Evolutionary conservation across 495 filamentous ascomycete genomes (phyloP).

Genomic region (Bathelium albidoporum): DNA sequence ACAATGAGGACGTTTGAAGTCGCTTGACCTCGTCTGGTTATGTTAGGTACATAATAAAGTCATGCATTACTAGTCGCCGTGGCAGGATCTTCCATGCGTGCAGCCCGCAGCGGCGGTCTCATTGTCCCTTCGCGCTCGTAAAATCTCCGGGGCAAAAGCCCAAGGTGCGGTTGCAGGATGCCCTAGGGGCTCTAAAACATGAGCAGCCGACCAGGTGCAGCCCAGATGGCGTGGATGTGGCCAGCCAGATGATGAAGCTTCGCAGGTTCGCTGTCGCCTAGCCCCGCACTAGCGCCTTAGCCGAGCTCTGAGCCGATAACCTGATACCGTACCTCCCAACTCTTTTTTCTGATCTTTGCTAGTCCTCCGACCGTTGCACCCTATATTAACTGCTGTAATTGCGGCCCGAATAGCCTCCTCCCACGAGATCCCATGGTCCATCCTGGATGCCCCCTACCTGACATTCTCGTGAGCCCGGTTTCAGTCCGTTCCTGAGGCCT

Average conservation of each 20-base stretch:
- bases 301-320: neutral
- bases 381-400: neutral
- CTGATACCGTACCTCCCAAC: neutral
- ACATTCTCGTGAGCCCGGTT: neutral
- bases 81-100: constrained; percentile 2
- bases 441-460: neutral
- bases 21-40: neutral
- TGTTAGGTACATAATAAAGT: neutral
- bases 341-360: neutral
- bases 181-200: constrained; percentile 1
- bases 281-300: constrained; percentile 1
- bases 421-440: neutral
- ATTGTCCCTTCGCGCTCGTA: neutral
- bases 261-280: neutral
- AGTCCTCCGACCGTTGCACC: neutral
- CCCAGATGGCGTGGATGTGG: neutral
- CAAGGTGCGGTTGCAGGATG: neutral
- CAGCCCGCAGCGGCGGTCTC: neutral
- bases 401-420: neutral
- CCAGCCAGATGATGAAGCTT: neutral
- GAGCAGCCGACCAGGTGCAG: neutral
- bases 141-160: neutral
- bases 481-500: neutral
- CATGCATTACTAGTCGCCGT: neutral
- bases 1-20: neutral